phyloP scores from a whole-genome alignment of 371 early-diverging fungal species.

The Coemansia sp. region DNA sequence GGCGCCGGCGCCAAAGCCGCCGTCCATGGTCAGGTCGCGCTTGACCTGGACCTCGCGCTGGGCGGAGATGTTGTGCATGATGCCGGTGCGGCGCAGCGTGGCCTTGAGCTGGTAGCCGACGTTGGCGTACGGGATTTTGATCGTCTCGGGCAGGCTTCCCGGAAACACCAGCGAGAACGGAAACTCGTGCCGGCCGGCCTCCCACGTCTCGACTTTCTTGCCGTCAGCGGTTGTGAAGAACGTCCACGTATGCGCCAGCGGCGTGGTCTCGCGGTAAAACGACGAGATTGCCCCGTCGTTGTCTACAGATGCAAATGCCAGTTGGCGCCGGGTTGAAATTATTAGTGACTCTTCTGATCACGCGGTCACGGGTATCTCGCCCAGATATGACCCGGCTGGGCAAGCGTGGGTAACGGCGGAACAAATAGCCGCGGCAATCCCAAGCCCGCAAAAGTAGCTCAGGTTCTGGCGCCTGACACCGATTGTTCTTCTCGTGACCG shows the following conservation, averaged over 20 bases:
- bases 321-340: not conserved
- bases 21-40: constrained; percentile 46
- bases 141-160: constrained; percentile 42
- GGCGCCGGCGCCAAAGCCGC: constrained; percentile 45
- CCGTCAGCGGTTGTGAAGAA: constrained; percentile 40
- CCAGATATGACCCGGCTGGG: not conserved
- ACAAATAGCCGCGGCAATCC: not conserved
- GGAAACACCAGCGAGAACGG: constrained; percentile 47
- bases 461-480: not conserved
- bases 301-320: constrained; percentile 10
- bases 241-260: constrained; percentile 42
- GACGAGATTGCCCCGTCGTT: constrained; percentile 36
- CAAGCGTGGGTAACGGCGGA: not conserved
- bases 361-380: not conserved
- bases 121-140: constrained; percentile 44
- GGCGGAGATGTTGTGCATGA: constrained; percentile 33
- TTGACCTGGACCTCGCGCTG: constrained; percentile 29
- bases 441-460: too few relatives aligned
- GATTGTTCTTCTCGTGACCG: not conserved
- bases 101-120: constrained; percentile 44
- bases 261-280: constrained; percentile 42
- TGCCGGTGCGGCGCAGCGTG: constrained; percentile 40
- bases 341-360: not conserved
- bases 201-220: constrained; percentile 40
- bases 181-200: constrained; percentile 43